These are phyloP conservation scores for Aspergillus sp. DNA, from an alignment of 2,329 filamentous ascomycete genomes.

Conservation along the genomic window DNA sequence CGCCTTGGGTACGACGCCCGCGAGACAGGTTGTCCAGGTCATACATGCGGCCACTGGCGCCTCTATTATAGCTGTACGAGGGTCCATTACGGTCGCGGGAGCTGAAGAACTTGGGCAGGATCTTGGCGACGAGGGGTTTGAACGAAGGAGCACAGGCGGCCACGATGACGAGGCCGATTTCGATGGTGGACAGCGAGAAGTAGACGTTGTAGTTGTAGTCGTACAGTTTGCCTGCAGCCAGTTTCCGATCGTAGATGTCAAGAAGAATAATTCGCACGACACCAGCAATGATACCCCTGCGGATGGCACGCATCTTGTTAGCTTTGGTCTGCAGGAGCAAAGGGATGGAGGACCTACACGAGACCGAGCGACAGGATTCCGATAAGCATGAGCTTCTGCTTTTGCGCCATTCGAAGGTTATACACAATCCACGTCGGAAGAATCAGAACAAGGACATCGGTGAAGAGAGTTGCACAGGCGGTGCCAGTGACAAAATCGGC, in stretches of 20 bases:
- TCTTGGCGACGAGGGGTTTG: slow-evolving; percentile 25
- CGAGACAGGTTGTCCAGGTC: background rate
- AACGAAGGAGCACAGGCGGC: slow-evolving; percentile 35
- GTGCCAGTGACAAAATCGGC: slow-evolving; percentile 34
- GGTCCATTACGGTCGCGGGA: background rate
- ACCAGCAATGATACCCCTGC: slow-evolving; percentile 33
- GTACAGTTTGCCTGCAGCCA: slow-evolving; percentile 3
- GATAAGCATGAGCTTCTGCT: slow-evolving; percentile 35
- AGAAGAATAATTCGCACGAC: slow-evolving; percentile 36
- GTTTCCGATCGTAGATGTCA: slow-evolving; percentile 24
- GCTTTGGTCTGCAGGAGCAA: background rate
- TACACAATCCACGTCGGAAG: slow-evolving; percentile 39
- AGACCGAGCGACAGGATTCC: slow-evolving; percentile 34
- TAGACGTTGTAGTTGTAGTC: slow-evolving; percentile 33
- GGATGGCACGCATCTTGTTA: background rate
- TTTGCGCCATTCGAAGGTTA: slow-evolving; percentile 33
- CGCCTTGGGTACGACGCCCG: background rate
- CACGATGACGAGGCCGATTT: slow-evolving; percentile 35
- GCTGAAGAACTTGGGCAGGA: slow-evolving; percentile 12
- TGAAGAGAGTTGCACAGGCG: slow-evolving; percentile 35
- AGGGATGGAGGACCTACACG: slow-evolving; percentile 25
- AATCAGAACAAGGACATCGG: slow-evolving; percentile 35
- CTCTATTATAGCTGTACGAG: background rate
- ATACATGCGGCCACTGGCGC: background rate
- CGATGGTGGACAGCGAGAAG: slow-evolving; percentile 36